A percentile compares a stretch with the other conserved stretches of the same genome.
Evolutionary conservation across 352 stramenopile species (phyloP).

Genomic region (Globisporangium lucens): DNA sequence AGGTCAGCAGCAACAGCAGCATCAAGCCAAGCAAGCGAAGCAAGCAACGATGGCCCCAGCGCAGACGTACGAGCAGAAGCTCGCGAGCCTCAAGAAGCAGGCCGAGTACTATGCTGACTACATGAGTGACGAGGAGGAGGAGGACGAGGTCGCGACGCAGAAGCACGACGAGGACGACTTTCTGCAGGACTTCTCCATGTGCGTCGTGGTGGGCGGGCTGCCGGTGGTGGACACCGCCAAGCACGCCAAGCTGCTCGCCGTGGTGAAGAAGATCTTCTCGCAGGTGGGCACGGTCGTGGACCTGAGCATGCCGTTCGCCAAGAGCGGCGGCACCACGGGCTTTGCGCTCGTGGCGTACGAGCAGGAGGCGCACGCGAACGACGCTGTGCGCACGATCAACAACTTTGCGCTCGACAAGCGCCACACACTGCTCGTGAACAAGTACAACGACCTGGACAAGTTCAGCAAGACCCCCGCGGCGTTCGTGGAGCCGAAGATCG

Average conservation of each 20-base stretch:
- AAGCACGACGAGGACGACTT: slow-evolving; percentile 78
- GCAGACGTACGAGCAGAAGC: slow-evolving; percentile 76
- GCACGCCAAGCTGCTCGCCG: slow-evolving; percentile 79
- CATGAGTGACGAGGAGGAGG: slow-evolving; percentile 74
- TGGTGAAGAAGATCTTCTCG: slow-evolving; percentile 87
- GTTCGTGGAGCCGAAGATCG: slow-evolving; percentile 80
- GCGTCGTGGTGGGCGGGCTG: slow-evolving; percentile 76
- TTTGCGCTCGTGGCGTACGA: slow-evolving; percentile 86
- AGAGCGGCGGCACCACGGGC: slow-evolving; percentile 55
- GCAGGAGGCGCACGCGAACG: slow-evolving; percentile 62
- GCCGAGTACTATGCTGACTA: slow-evolving; percentile 78
- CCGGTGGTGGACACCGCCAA: slow-evolving; percentile 73
- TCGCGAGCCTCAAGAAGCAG: slow-evolving; percentile 66
- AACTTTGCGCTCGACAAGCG: slow-evolving; percentile 96
- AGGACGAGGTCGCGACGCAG: slow-evolving; percentile 58
- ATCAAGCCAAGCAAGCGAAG: neutral
- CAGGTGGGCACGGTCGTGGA: slow-evolving; percentile 75
- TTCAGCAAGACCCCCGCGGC: slow-evolving; percentile 58
- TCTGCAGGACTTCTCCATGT: slow-evolving; percentile 76
- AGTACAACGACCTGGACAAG: slow-evolving; percentile 88
- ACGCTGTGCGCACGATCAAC: slow-evolving; percentile 82
- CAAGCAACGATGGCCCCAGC: slow-evolving; percentile 45
- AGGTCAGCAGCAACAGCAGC: neutral
- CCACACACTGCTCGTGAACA: slow-evolving; percentile 93
- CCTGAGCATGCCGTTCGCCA: slow-evolving; percentile 76